phyloP scores from a whole-genome alignment of 2,329 filamentous ascomycete genomes.

The Ampelomyces quisqualis region DNA sequence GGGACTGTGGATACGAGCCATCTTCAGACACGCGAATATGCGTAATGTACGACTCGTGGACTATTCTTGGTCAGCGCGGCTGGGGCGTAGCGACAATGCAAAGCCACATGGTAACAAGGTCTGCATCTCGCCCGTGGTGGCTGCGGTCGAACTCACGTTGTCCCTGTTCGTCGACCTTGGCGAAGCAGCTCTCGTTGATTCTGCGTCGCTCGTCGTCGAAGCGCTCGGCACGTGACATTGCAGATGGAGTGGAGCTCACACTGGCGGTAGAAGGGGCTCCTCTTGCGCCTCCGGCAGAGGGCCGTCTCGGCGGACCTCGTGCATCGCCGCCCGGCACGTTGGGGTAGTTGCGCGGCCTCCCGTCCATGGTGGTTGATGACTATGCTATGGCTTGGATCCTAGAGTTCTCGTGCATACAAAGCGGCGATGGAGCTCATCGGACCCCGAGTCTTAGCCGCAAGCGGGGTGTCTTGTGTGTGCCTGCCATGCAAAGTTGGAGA shows the following conservation, averaged over 20 bases:
- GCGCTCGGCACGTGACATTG: constrained; percentile 65
- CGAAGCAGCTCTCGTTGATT: constrained; percentile 93
- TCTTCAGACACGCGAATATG: constrained; percentile 92
- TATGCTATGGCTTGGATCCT: not conserved
- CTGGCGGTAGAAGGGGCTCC: constrained; percentile 31
- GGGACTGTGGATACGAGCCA: constrained; percentile 75
- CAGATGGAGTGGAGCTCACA: constrained; percentile 26
- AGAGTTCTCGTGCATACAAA: not conserved
- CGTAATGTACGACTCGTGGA: constrained; percentile 94
- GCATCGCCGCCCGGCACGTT: constrained; percentile 29
- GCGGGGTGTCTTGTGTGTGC: constrained; percentile 12
- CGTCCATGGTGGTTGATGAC: constrained; percentile 34
- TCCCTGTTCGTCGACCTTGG: constrained; percentile 83
- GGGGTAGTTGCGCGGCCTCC: constrained; percentile 35
- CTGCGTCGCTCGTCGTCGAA: constrained; percentile 97
- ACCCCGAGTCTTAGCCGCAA: constrained; percentile 16
- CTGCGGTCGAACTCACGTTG: constrained; percentile 62
- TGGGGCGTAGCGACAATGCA: too few relatives aligned
- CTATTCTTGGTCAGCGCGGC: constrained; percentile 46
- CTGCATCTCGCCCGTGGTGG: not conserved
- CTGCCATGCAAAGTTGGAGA: constrained; percentile 25
- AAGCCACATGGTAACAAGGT: too few relatives aligned
- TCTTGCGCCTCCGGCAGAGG: constrained; percentile 29
- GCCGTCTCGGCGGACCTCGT: constrained; percentile 26
- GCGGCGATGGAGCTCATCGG: constrained; percentile 1